A percentile compares a stretch with the other conserved stretches of the same genome.
Conservation (phyloP, 2,329 filamentous ascomycete species). For the Microdochium bolleyi region DNA sequence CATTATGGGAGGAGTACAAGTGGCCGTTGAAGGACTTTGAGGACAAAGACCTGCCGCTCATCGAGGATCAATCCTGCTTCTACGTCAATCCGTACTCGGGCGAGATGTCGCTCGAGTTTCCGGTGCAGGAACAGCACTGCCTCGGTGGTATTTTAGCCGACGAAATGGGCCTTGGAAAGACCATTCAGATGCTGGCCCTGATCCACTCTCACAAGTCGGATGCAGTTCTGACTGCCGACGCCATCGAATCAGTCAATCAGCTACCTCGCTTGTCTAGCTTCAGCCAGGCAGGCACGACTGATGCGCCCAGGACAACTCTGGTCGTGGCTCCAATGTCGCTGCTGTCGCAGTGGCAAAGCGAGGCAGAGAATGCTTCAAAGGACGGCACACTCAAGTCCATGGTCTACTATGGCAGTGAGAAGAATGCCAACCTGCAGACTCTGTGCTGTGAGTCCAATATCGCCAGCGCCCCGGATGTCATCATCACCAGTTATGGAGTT, state of each 20-base stretch:
- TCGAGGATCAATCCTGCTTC: constrained; percentile 64
- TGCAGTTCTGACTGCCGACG: constrained; percentile 28
- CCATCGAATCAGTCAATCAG: constrained; percentile 42
- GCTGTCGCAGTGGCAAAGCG: constrained; percentile 93
- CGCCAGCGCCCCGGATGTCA: constrained; percentile 71
- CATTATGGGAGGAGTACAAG: constrained; percentile 89
- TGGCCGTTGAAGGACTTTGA: constrained; percentile 88
- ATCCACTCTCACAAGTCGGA: constrained; percentile 75
- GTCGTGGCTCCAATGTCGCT: constrained; percentile 97
- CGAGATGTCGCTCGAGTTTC: constrained; percentile 85
- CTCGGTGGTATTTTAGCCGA: constrained; percentile 89
- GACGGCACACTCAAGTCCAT: constrained; percentile 75
- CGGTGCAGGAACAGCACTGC: constrained; percentile 88
- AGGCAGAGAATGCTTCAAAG: constrained; percentile 84
- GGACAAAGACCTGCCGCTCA: constrained; percentile 61
- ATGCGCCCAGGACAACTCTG: constrained; percentile 81
- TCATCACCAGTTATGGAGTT: constrained; percentile 92
- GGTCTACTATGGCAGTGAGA: constrained; percentile 89
- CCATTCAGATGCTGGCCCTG: constrained; percentile 94
- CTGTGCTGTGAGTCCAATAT: constrained; percentile 72
- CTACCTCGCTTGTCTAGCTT: constrained; percentile 44
- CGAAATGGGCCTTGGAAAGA: constrained; percentile 97
- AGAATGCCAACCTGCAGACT: constrained; percentile 66
- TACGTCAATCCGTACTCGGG: constrained; percentile 98
- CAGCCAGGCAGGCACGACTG: constrained; percentile 33